A percentile compares a stretch with the other conserved stretches of the same genome.
Conservation (phyloP, 2,329 filamentous ascomycete genomes). For the Microsporum ferrugineum region DNA sequence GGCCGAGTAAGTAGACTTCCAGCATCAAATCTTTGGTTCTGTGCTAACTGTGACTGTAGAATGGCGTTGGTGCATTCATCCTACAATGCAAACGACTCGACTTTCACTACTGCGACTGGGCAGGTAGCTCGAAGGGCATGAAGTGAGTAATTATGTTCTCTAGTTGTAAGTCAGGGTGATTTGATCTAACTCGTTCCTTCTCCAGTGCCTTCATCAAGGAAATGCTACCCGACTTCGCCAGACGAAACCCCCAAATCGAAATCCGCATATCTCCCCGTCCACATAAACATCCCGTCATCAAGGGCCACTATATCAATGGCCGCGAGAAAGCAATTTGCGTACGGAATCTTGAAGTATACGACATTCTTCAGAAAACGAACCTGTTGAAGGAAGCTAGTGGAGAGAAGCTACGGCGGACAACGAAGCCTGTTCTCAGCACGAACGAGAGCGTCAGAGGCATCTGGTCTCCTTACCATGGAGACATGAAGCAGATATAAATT, state of each 20-base stretch:
- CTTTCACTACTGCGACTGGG: conserved; percentile 95
- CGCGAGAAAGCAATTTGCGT: conserved; percentile 77
- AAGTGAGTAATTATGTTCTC: conserved; percentile 48
- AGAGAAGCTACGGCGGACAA: conserved; percentile 41
- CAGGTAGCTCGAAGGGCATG: conserved; percentile 87
- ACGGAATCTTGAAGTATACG: conserved; percentile 66
- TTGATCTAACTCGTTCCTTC: not conserved
- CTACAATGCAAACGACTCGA: conserved; percentile 93
- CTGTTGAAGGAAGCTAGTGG: conserved; percentile 38
- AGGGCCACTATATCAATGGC: conserved; percentile 88
- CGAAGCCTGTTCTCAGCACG: conserved; percentile 48
- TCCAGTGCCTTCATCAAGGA: conserved; percentile 68
- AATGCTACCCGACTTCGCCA: conserved; percentile 64
- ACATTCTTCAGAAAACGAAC: conserved; percentile 67
- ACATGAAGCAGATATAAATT: conserved; percentile 39
- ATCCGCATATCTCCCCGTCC: conserved; percentile 84
- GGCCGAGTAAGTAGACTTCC: conserved; percentile 40
- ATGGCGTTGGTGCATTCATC: conserved; percentile 93
- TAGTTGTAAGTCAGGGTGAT: not conserved
- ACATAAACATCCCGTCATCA: conserved; percentile 77
- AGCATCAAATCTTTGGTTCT: not conserved
- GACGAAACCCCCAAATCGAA: conserved; percentile 75
- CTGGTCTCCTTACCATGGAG: conserved; percentile 53
- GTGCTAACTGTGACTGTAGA: conserved; percentile 43
- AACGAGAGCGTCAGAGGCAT: conserved; percentile 56